A percentile compares a stretch with the other conserved stretches of the same genome.
phyloP scores from a whole-genome alignment of 768 basidiomycete species.

The Xerocomellus chrysenteron region DNA sequence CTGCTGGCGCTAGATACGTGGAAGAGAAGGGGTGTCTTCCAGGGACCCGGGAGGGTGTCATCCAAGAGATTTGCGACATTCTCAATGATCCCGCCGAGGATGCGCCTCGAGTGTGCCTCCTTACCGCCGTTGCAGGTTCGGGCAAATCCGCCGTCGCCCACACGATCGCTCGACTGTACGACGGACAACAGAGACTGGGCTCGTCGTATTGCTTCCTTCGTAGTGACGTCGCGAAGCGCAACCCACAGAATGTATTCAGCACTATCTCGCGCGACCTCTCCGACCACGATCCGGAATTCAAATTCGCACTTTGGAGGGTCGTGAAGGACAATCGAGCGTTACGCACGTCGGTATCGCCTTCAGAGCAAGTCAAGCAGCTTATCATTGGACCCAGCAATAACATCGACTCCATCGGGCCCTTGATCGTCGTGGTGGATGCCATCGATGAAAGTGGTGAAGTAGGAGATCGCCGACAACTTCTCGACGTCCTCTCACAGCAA shows the following conservation, averaged over 20 bases:
- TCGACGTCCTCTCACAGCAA: constrained; percentile 8
- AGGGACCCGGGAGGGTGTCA: neutral
- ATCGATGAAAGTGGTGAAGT: constrained; percentile 22
- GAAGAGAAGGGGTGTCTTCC: neutral
- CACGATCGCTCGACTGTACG: constrained; percentile 3
- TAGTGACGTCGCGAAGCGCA: neutral
- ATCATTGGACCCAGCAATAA: neutral
- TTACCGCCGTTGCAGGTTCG: constrained; percentile 18
- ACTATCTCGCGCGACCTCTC: constrained; percentile 29
- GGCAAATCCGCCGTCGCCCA: neutral
- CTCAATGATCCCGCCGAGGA: neutral
- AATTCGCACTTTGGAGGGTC: too few species aligned
- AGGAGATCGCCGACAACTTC: constrained; percentile 8
- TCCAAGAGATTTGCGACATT: neutral
- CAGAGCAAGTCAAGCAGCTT: constrained; percentile 13
- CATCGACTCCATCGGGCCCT: neutral
- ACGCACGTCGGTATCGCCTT: neutral
- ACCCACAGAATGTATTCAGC: constrained; percentile 20
- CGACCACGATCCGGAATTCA: constrained; percentile 11
- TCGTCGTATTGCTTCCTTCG: constrained; percentile 15
- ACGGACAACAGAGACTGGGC: neutral
- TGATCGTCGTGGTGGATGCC: constrained; percentile 18
- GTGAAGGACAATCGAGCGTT: neutral
- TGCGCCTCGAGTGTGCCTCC: constrained; percentile 5
- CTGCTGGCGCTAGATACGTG: neutral